These are phyloP conservation scores for Lotus japonicus DNA, from an alignment of 306 rosid genomes.

Conservation along the genomic window DNA sequence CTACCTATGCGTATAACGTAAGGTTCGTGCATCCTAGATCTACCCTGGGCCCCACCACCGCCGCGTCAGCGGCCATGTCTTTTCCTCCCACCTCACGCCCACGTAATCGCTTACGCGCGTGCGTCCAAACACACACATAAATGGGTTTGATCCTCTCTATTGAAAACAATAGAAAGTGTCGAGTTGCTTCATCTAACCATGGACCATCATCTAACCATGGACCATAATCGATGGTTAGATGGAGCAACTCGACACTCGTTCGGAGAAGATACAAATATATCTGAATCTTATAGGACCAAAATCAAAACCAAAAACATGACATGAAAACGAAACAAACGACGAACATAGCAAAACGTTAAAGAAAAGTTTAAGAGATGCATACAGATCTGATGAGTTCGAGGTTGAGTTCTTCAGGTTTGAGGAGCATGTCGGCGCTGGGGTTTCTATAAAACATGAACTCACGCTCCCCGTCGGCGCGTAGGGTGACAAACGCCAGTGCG, in stretches of 20 bases:
- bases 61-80: slow-evolving; percentile 19
- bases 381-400: slow-evolving; percentile 84
- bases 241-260: too few relatives aligned
- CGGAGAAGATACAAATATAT: background rate
- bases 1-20: background rate
- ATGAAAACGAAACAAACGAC: background rate
- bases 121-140: too few relatives aligned
- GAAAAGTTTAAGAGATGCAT: slow-evolving; percentile 8
- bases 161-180: too few relatives aligned
- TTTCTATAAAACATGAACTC: slow-evolving; percentile 97
- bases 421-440: slow-evolving; percentile 95
- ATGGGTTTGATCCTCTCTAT: too few relatives aligned
- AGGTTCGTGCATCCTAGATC: slow-evolving; percentile 26
- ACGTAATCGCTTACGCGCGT: slow-evolving; percentile 3
- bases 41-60: slow-evolving; percentile 24
- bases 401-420: slow-evolving; percentile 70
- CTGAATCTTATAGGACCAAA: background rate
- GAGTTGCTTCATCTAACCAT: too few relatives aligned
- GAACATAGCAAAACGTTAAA: background rate
- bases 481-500: slow-evolving; percentile 87
- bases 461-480: slow-evolving; percentile 90
- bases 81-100: background rate
- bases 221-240: too few relatives aligned
- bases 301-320: background rate
- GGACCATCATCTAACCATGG: too few relatives aligned